These are phyloP conservation scores for barley (Hordeum vulgare) DNA, from an alignment of 176 grass and related monocot species.

Conservation along the genomic window MorexV3_pseudomolecules_assembly NC_058521.1:556141696-556142195, in stretches of 20 bases:
- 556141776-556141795: neutral
- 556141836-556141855: slow-evolving; percentile 20
- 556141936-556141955: neutral
- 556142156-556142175: too few species aligned
- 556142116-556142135: too few species aligned
- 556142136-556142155: too few species aligned
- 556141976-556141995: too few species aligned
- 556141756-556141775: slow-evolving; percentile 26
- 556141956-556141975: neutral
- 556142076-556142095: too few species aligned
- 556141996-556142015: neutral
- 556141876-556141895: slow-evolving; percentile 19
- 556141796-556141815: slow-evolving; percentile 65
- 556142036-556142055: too few species aligned
- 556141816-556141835: slow-evolving; percentile 78
- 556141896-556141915: slow-evolving; percentile 55
- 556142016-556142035: neutral
- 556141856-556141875: neutral
- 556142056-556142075: too few species aligned
- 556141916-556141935: slow-evolving; percentile 41
- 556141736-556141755: neutral
- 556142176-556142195: too few species aligned
- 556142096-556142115: neutral
- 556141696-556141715: slow-evolving; percentile 83
- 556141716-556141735: slow-evolving; percentile 53